Evolutionary conservation across 2,329 filamentous ascomycete species (phyloP).

Genomic region (Aspergillus bombycis): DNA sequence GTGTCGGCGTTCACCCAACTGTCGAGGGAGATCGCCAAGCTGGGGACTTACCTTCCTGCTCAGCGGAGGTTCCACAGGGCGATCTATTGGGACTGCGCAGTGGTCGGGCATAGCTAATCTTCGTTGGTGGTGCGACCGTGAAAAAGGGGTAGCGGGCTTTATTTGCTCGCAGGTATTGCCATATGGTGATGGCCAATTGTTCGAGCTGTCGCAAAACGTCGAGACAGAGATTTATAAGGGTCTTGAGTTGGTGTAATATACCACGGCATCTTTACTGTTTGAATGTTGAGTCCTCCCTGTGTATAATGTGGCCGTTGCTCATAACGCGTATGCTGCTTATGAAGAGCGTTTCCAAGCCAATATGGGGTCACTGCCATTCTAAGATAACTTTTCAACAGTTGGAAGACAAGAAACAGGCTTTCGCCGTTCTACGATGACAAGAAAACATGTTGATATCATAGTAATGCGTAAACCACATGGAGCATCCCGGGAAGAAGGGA

Average conservation of each 20-base stretch:
- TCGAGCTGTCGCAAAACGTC: background rate
- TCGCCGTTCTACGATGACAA: too few species aligned
- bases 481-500: too few species aligned
- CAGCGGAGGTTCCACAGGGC: conserved; percentile 44
- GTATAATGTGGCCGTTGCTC: too few species aligned
- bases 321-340: too few species aligned
- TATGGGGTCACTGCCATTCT: too few species aligned
- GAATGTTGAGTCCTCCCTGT: too few species aligned
- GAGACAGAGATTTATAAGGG: conserved; percentile 1
- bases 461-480: too few species aligned
- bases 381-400: too few species aligned
- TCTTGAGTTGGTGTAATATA: background rate
- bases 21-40: conserved; percentile 54
- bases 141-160: background rate
- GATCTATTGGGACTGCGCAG: conserved; percentile 41
- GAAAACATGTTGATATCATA: too few species aligned
- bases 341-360: too few species aligned
- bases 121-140: conserved; percentile 29
- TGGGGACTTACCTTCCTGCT: conserved; percentile 67
- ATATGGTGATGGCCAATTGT: background rate
- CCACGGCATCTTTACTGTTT: background rate
- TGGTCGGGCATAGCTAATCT: conserved; percentile 47
- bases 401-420: too few species aligned
- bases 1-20: conserved; percentile 56
- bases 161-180: conserved; percentile 1